phyloP scores from a whole-genome alignment of 768 basidiomycete genomes.

The Trametes cubensis region DNA sequence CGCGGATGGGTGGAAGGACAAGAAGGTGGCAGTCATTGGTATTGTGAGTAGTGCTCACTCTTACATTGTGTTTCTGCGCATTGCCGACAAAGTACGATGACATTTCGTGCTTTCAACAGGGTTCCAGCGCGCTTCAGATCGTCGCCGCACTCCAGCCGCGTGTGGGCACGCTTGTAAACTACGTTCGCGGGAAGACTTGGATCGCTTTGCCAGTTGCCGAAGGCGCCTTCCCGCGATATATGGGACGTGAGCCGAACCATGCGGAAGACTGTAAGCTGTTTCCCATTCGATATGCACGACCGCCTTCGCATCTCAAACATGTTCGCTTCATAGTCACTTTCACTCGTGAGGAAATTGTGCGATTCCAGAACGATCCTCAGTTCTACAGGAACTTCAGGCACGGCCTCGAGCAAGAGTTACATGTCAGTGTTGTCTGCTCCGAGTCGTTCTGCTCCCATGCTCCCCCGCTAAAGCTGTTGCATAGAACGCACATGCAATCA shows the following conservation, averaged over 20 bases:
- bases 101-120: constrained; percentile 37
- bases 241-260: constrained; percentile 35
- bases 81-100: neutral
- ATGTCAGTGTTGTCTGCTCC: constrained; percentile 39
- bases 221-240: constrained; percentile 44
- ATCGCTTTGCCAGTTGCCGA: constrained; percentile 48
- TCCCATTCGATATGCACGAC: neutral
- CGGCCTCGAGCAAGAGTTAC: constrained; percentile 51
- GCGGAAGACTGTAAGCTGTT: constrained; percentile 46
- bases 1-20: constrained; percentile 52
- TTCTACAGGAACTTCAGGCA: constrained; percentile 53
- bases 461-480: constrained; percentile 14
- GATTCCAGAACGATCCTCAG: constrained; percentile 47
- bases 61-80: neutral
- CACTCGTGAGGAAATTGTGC: constrained; percentile 51
- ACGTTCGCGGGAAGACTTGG: constrained; percentile 65
- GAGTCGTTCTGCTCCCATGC: neutral
- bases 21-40: constrained; percentile 60
- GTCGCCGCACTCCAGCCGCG: constrained; percentile 58
- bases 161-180: constrained; percentile 53
- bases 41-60: constrained; percentile 42
- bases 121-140: constrained; percentile 64
- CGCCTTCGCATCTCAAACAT: too few species aligned
- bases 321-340: constrained; percentile 5
- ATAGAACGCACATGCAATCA: constrained; percentile 42